Conservation (phyloP, 2,329 filamentous ascomycete species). For the Metarhizium brunneum region DNA sequence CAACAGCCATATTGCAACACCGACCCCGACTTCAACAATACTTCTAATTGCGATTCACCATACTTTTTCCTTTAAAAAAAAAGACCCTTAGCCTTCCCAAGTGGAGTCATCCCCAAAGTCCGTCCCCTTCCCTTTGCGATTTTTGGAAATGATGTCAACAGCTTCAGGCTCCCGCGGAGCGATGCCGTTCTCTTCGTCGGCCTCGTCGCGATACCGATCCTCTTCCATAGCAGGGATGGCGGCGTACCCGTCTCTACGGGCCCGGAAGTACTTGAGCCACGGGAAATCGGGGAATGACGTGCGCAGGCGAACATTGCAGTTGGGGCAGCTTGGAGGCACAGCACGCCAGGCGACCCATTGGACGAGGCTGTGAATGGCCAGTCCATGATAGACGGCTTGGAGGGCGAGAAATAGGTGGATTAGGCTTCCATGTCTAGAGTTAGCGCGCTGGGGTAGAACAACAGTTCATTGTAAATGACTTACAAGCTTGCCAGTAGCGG, state of each 20-base stretch:
- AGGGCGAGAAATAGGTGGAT: slow-evolving; percentile 28
- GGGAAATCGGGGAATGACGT: slow-evolving; percentile 27
- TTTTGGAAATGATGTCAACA: slow-evolving; percentile 14
- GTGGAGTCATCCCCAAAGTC: background rate
- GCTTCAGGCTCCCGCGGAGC: slow-evolving; percentile 10
- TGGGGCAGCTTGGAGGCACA: slow-evolving; percentile 29
- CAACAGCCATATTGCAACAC: background rate
- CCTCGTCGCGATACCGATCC: slow-evolving; percentile 17
- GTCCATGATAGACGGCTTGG: slow-evolving; percentile 28
- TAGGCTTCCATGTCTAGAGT: slow-evolving; percentile 16
- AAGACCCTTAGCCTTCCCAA: background rate
- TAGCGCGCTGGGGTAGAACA: background rate
- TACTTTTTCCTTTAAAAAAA: background rate
- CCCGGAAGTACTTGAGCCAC: slow-evolving; percentile 18
- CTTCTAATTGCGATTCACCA: background rate
- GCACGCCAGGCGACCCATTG: slow-evolving; percentile 30
- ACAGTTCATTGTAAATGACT: slow-evolving; percentile 5
- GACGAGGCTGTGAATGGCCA: slow-evolving; percentile 27
- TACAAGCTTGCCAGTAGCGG: slow-evolving; percentile 33
- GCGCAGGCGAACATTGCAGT: slow-evolving; percentile 28
- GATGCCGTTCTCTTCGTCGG: slow-evolving; percentile 7
- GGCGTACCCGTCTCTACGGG: slow-evolving; percentile 11
- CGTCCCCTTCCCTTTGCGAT: slow-evolving; percentile 13
- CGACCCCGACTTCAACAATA: background rate
- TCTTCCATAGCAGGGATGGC: slow-evolving; percentile 13